Evolutionary conservation across 202 grass and related monocot genomes (phyloP).

Genomic region (Schoenoplectus tabernaemontani): DNA sequence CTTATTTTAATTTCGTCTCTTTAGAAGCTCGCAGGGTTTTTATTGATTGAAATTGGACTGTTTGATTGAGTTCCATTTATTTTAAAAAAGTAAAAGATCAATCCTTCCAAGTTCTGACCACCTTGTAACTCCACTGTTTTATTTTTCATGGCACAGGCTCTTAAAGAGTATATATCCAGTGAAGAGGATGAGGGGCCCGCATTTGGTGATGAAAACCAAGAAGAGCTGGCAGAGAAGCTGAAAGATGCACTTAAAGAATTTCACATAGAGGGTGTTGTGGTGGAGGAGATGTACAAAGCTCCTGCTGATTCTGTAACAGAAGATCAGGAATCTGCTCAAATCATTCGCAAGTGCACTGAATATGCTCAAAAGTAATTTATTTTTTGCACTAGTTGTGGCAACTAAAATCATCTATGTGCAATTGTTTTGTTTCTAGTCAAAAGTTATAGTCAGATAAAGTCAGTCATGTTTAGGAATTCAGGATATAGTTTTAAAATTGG

Average conservation of each 20-base stretch:
- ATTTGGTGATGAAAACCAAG: slow-evolving; percentile 32
- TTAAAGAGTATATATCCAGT: slow-evolving; percentile 34
- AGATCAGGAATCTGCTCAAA: slow-evolving; percentile 56
- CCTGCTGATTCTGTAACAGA: slow-evolving; percentile 50
- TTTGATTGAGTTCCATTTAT: neutral
- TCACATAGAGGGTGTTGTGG: slow-evolving; percentile 35
- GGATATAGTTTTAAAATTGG: neutral
- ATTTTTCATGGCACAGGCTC: slow-evolving; percentile 4
- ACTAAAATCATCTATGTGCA: neutral
- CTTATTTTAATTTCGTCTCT: neutral
- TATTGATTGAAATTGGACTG: neutral
- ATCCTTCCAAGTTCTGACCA: neutral
- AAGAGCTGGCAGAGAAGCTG: slow-evolving; percentile 38
- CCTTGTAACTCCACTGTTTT: neutral
- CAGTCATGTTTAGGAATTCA: neutral
- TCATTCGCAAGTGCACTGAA: slow-evolving; percentile 63
- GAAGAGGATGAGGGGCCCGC: slow-evolving; percentile 22
- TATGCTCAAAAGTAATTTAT: slow-evolving; percentile 51
- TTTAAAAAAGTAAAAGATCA: neutral
- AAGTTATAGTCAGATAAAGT: neutral
- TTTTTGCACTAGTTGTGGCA: neutral
- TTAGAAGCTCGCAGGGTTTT: neutral
- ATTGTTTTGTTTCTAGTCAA: neutral
- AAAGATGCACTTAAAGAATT: slow-evolving; percentile 73
- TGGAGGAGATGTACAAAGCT: slow-evolving; percentile 51